A percentile compares a stretch with the other conserved stretches of the same genome.
Evolutionary conservation across 164 flowering plant genomes (phyloP).

Genomic region (Amborella trichopoda): DNA sequence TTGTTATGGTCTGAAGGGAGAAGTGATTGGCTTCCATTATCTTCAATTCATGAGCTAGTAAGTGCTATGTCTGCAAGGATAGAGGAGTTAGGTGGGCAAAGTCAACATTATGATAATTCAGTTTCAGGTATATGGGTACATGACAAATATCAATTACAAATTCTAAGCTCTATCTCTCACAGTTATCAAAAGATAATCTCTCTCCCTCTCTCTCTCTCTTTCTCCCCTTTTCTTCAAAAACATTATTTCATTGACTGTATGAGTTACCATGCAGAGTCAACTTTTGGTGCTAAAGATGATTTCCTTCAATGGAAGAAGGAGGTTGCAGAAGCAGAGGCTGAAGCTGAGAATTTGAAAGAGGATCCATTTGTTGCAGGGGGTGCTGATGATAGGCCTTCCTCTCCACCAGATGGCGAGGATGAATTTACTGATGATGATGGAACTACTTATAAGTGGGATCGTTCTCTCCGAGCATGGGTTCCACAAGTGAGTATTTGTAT

Average conservation of each 20-base stretch:
- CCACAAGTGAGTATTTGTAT: conserved; percentile 61
- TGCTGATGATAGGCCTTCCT: conserved; percentile 44
- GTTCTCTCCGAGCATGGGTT: conserved; percentile 74
- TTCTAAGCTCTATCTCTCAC: too few relatives aligned
- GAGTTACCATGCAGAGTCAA: conserved; percentile 20
- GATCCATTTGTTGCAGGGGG: conserved; percentile 10
- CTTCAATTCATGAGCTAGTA: conserved; percentile 52
- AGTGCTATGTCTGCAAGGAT: too few relatives aligned
- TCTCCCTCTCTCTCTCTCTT: too few relatives aligned
- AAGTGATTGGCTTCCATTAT: conserved; percentile 75
- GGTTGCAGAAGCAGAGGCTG: conserved; percentile 47
- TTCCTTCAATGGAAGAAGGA: conserved; percentile 76
- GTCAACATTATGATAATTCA: too few relatives aligned
- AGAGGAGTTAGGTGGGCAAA: too few relatives aligned
- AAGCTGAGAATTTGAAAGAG: conserved; percentile 5
- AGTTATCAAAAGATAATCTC: too few relatives aligned
- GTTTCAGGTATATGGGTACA: too few relatives aligned
- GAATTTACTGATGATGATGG: conserved; percentile 98
- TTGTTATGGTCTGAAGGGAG: conserved; percentile 85
- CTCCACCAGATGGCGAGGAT: conserved; percentile 94
- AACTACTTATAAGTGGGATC: conserved; percentile 85
- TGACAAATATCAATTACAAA: too few relatives aligned
- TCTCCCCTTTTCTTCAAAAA: too few relatives aligned
- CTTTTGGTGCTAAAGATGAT: conserved; percentile 43
- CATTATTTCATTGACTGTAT: too few relatives aligned